These are phyloP conservation scores for Tetrapyrgos nigripes DNA, from an alignment of 1,284 basidiomycete species.

Conservation along the genomic window DNA sequence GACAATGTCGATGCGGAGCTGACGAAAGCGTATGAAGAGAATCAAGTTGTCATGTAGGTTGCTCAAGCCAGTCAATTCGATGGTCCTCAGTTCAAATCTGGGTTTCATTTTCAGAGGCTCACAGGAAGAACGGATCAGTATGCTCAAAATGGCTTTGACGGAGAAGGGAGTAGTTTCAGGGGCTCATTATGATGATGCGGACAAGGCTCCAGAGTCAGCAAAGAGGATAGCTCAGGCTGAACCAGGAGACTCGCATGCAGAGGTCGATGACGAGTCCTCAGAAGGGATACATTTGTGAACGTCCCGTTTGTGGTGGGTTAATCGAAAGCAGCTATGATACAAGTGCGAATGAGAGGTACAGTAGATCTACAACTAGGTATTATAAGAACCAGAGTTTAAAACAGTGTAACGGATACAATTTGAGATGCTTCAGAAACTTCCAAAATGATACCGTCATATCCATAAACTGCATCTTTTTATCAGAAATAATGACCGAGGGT, in stretches of 20 bases:
- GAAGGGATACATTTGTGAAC: constrained; percentile 31
- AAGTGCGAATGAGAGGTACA: not conserved
- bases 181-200: constrained; percentile 47
- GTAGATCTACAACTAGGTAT: not conserved
- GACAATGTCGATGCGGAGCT: constrained; percentile 54
- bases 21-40: constrained; percentile 49
- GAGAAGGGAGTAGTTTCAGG: constrained; percentile 63
- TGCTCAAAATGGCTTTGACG: constrained; percentile 65
- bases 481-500: constrained; percentile 27
- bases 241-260: not conserved
- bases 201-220: constrained; percentile 1
- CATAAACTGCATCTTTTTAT: constrained; percentile 59
- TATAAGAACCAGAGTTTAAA: constrained; percentile 44
- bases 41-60: constrained; percentile 52
- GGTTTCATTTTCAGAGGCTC: constrained; percentile 54
- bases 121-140: constrained; percentile 73
- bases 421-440: constrained; percentile 83
- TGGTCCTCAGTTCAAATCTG: not conserved
- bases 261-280: constrained; percentile 18
- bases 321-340: not conserved
- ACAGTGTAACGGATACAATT: constrained; percentile 75
- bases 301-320: not conserved
- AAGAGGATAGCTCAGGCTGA: not conserved
- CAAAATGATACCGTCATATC: constrained; percentile 83
- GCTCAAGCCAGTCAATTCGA: not conserved